Percentiles rank a stretch among this genome's conserved stretches.
These are phyloP conservation scores for Prunus fruticosa DNA, from an alignment of 306 rosid genomes.

Conservation along the genomic window DNA sequence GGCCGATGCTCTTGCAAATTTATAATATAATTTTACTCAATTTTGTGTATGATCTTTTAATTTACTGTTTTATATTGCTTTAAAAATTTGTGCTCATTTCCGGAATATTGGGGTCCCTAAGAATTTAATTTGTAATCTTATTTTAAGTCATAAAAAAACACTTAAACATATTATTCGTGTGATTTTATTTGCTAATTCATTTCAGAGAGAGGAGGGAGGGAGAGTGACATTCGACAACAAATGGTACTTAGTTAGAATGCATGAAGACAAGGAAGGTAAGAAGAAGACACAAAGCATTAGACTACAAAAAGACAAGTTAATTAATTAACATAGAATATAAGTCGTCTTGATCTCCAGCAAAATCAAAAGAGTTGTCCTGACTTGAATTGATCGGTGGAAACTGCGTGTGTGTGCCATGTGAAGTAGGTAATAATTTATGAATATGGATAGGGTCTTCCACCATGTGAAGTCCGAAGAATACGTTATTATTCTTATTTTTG, in stretches of 20 bases:
- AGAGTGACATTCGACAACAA: no score
- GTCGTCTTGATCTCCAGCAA: not conserved
- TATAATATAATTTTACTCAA: no score
- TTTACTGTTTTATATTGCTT: no score
- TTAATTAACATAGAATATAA: not conserved
- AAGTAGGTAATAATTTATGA: not conserved
- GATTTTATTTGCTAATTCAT: no score
- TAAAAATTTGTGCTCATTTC: no score
- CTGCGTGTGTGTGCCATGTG: not conserved
- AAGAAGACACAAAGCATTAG: not conserved
- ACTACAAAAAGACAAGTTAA: not conserved
- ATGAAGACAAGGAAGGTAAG: not conserved
- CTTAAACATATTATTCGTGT: no score
- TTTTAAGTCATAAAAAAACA: no score
- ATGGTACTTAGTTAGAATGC: not conserved
- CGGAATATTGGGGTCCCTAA: no score
- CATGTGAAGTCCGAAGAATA: not conserved
- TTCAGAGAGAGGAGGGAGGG: no score
- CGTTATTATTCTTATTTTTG: not conserved
- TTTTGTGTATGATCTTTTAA: no score
- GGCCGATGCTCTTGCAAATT: no score
- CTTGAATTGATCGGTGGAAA: not conserved
- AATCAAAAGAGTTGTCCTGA: not conserved
- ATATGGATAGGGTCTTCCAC: not conserved
- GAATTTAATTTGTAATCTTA: no score